Base-by-base conservation (phyloP, 208 protist genomes). In the Willaertia magna region DNA sequence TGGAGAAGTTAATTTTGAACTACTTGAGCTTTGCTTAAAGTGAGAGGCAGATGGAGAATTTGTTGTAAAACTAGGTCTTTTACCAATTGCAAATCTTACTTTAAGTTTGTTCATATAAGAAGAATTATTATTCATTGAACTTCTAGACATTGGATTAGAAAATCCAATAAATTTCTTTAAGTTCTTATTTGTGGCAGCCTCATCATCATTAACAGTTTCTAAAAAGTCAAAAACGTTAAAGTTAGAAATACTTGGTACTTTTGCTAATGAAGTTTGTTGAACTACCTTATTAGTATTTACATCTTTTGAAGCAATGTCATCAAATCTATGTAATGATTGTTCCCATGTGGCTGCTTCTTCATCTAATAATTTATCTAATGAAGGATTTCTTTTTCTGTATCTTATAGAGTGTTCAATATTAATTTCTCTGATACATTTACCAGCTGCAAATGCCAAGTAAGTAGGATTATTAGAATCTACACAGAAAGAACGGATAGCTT, bases 381-480 rank as follows among this genome's bases (percentile, higher is more conserved):
- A 47, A 43, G 11, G 43, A 49, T 76, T 84, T 40, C 85, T 26
- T 26, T 84, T 87, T 44, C 85, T 46, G 34, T 82, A 87, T 49
- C n/a, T 22, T 18, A 87, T 75, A 30, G n/a, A 49, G 18, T 87
- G 85, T 22, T 74, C 44, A 55, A 87, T 81, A 55, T 87, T 83
- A 34, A 87, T 42, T 55, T 87, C 85, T 16, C 74, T 4, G 30
- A 87, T 74, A 30, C 14, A 26, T 22, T 51, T 51, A 16, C 74
- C 30, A 43, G 79, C 16, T 74, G 85, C 12, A 49, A 43, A 76
- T 34, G 85, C 85, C 9, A 87, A 34, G 55, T 82, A 49, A 7
- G 7, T 83, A 30, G 61, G 85, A 55, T 87, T 83, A 39, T 39
- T 47, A 30, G 4, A 26, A 40, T 87, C 46, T 2, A 83, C 30